phyloP scores from a whole-genome alignment of 176 grass and related monocot species.

The Lolium multiflorum region DNA sequence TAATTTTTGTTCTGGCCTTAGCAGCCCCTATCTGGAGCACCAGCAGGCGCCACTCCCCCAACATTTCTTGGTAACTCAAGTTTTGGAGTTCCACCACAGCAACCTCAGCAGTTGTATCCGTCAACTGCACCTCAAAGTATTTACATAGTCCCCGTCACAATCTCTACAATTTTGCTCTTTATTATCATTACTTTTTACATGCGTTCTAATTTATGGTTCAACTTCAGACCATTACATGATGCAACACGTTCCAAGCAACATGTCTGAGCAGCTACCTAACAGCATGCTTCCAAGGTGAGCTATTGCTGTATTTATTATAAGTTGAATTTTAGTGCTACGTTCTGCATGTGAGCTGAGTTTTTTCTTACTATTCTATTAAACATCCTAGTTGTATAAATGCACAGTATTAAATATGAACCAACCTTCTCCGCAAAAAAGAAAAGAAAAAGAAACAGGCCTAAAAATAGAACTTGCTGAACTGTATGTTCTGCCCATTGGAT shows the following conservation, averaged over 20 bases:
- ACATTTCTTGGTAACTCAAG: slow-evolving; percentile 61
- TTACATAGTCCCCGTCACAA: slow-evolving; percentile 32
- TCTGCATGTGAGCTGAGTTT: slow-evolving; percentile 22
- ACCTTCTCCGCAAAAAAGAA: not conserved
- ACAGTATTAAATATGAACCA: not conserved
- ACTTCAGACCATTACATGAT: slow-evolving; percentile 83
- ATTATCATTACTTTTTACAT: not conserved
- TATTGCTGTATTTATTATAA: slow-evolving; percentile 15
- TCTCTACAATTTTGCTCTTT: slow-evolving; percentile 16
- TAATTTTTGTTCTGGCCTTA: slow-evolving; percentile 34
- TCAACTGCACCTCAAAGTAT: slow-evolving; percentile 74
- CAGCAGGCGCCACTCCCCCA: slow-evolving; percentile 48
- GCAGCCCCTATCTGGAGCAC: slow-evolving; percentile 55
- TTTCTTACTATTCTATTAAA: slow-evolving; percentile 16
- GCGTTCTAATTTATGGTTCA: slow-evolving; percentile 48
- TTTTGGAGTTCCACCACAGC: slow-evolving; percentile 66
- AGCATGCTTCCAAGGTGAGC: slow-evolving; percentile 59
- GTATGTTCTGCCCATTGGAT: not conserved
- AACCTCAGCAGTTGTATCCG: slow-evolving; percentile 58
- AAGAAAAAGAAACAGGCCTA: not conserved
- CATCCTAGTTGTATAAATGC: slow-evolving; percentile 1
- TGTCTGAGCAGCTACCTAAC: slow-evolving; percentile 65
- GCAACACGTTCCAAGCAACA: slow-evolving; percentile 66
- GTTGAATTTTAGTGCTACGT: slow-evolving; percentile 34
- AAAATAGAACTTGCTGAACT: slow-evolving; percentile 11